Conservation (phyloP, 2,329 filamentous ascomycete species). For the Ceratocystis eucalypticola region DNA sequence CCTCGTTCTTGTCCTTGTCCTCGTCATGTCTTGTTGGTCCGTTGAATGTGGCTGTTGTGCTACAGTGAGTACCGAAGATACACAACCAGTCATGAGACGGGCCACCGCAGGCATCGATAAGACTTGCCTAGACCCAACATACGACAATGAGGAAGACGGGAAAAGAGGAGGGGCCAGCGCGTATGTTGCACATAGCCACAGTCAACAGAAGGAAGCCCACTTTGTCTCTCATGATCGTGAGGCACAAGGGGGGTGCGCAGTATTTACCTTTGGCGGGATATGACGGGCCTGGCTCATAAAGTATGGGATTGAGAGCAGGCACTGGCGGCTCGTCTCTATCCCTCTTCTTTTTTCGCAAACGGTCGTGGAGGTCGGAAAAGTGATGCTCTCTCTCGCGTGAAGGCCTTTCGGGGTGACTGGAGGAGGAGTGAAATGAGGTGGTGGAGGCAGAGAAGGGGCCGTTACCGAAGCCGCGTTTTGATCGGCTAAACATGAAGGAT, state of each 20-base stretch:
- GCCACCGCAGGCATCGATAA: not conserved
- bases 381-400: slow-evolving; percentile 6
- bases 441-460: slow-evolving; percentile 13
- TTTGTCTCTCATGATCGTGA: too few relatives aligned
- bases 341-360: slow-evolving; percentile 10
- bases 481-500: slow-evolving; percentile 12
- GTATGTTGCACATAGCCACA: not conserved
- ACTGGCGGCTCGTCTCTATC: slow-evolving; percentile 3
- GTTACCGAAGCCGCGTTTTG: slow-evolving; percentile 12
- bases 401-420: slow-evolving; percentile 1
- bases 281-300: slow-evolving; percentile 13
- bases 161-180: not conserved
- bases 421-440: slow-evolving; percentile 7
- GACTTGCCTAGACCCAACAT: not conserved
- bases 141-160: not conserved
- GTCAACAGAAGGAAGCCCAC: too few relatives aligned
- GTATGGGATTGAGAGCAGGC: slow-evolving; percentile 10
- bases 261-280: slow-evolving; percentile 14
- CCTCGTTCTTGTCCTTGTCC: not conserved
- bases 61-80: not conserved
- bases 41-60: not conserved
- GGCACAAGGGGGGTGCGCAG: not conserved
- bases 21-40: not conserved
- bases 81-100: not conserved
- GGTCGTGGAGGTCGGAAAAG: slow-evolving; percentile 10